phyloP scores from a whole-genome alignment of 2,329 filamentous ascomycete genomes.

The Pseudofabraea citricarpa region DNA sequence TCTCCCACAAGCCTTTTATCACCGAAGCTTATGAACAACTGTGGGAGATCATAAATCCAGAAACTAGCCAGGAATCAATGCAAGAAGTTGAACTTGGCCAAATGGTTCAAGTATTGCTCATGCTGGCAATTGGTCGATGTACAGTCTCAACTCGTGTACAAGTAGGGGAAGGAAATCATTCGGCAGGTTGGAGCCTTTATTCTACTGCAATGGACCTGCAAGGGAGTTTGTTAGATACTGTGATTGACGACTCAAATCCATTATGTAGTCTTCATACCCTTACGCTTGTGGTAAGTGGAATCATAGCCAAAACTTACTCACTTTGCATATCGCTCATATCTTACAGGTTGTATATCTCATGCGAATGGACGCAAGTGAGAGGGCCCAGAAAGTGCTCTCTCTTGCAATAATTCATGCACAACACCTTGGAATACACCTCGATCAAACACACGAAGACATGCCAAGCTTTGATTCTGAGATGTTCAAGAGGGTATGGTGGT shows the following conservation, averaged over 20 bases:
- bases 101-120: background rate
- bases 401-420: background rate
- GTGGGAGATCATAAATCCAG: background rate
- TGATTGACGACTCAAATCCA: background rate
- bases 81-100: background rate
- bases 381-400: background rate
- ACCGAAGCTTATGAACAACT: background rate
- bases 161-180: background rate
- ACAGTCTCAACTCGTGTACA: background rate
- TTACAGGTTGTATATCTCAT: background rate
- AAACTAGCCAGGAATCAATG: background rate
- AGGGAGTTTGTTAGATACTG: background rate
- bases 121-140: background rate
- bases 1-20: background rate
- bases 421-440: background rate
- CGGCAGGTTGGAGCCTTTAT: background rate
- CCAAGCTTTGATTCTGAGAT: background rate
- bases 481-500: background rate
- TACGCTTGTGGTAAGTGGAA: background rate
- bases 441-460: background rate
- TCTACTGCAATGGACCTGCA: background rate
- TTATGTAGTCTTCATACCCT: background rate
- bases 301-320: background rate
- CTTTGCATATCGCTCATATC: background rate
- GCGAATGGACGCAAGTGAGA: background rate